Conservation (phyloP, 2,329 filamentous ascomycete species). For the Stenocarpella maydis region DNA sequence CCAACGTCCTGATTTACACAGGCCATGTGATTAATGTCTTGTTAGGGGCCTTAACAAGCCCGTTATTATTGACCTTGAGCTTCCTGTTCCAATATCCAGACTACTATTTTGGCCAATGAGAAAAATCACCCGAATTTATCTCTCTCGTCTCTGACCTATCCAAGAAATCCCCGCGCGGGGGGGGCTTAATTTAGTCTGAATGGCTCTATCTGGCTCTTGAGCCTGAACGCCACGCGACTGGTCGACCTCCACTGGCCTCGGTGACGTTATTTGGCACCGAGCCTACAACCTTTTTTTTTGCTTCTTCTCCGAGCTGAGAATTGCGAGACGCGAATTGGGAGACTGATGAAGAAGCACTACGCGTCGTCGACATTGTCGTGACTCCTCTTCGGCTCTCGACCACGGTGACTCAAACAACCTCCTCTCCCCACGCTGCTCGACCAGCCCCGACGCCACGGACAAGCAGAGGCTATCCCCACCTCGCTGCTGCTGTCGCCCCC, state of each 20-base stretch:
- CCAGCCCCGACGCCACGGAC: not conserved
- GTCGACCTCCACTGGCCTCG: not conserved
- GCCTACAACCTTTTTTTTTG: not conserved
- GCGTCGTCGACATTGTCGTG: not conserved
- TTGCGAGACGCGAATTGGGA: not conserved
- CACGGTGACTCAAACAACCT: not conserved
- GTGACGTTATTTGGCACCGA: not conserved
- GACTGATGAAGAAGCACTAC: not conserved
- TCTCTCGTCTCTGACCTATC: not conserved
- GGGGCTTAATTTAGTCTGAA: not conserved
- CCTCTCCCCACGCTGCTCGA: not conserved
- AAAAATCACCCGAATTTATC: slow-evolving; percentile 16
- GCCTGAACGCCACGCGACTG: slow-evolving; percentile 9
- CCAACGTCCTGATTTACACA: not conserved
- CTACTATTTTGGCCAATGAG: not conserved
- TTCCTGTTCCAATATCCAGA: slow-evolving; percentile 16
- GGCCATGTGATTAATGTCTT: slow-evolving; percentile 28
- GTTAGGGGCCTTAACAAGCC: not conserved
- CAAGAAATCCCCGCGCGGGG: not conserved
- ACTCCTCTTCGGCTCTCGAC: no score
- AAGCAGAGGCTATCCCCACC: not conserved
- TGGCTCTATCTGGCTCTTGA: not conserved
- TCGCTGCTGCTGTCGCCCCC: no score
- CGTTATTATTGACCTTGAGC: not conserved
- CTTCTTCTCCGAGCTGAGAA: slow-evolving; percentile 9